A percentile compares a stretch with the other conserved stretches of the same genome.
Evolutionary conservation across 1,284 basidiomycete genomes (phyloP).

Genomic region (Pseudozyma sp.): DNA sequence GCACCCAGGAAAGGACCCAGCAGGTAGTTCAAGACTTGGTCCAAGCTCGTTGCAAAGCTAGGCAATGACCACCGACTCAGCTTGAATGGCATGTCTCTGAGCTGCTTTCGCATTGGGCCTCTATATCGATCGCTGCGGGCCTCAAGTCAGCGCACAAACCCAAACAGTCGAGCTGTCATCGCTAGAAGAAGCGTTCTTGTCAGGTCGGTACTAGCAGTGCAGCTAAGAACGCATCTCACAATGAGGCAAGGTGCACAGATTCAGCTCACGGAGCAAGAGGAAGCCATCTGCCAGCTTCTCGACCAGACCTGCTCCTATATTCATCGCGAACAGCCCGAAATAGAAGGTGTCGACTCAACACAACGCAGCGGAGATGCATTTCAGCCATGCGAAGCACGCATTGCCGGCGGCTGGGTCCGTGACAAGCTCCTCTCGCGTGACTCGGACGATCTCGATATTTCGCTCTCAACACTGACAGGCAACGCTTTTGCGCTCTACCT

Average conservation of each 20-base stretch:
- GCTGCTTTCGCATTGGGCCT: conserved; percentile 23
- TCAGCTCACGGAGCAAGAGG: conserved; percentile 46
- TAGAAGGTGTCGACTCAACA: conserved; percentile 38
- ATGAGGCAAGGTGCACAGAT: conserved; percentile 40
- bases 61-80: conserved; percentile 14
- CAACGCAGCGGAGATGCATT: conserved; percentile 34
- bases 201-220: background rate
- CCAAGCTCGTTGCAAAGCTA: background rate
- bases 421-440: conserved; percentile 90
- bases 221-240: conserved; percentile 8
- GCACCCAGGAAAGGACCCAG: background rate
- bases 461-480: conserved; percentile 86
- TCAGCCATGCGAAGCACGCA: conserved; percentile 53
- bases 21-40: background rate
- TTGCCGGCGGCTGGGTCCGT: conserved; percentile 93
- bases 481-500: conserved; percentile 87
- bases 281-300: conserved; percentile 58
- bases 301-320: conserved; percentile 62
- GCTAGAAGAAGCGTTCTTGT: too few species aligned
- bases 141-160: background rate
- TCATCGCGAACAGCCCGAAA: conserved; percentile 37
- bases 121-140: conserved; percentile 14
- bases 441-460: conserved; percentile 94
- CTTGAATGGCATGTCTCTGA: conserved; percentile 41
- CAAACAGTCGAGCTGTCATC: background rate